Evolutionary conservation across 2,329 filamentous ascomycete genomes (phyloP), one percentile per base, ranked within the genome.

Genomic region (Colletotrichum cuscutae): DNA sequence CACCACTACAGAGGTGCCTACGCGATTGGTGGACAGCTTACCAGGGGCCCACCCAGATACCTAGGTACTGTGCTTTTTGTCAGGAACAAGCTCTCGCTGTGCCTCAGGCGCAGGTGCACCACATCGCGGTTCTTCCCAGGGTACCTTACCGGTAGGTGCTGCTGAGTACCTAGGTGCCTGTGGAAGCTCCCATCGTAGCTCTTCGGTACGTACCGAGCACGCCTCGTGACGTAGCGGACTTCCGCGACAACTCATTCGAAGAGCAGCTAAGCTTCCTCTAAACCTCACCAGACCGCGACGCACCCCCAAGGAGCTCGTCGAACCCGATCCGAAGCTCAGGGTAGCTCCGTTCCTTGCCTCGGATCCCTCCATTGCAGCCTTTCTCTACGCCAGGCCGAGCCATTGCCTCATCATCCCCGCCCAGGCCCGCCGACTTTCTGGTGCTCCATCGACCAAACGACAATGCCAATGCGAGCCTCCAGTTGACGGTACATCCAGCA

Each of bases 401-500:
- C n/a, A 24, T n/a, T 22, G 49, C 49, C 49, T 53, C 49, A n/a
- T 76, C 0, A 72, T n/a, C 52, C 15, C 22, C 24, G 15, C 3
- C 61, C 24, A 19, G 54, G 53, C 22, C 58, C 42, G 46, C 66
- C 46, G n/a, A 35, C 37, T 8, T 19, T n/a, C 54, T 19, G 32
- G 32, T 35, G 12, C 22, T 24, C 26, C 28, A 60, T 22, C 37
- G 28, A 24, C 66, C 35, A 68, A 57, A 46, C 70, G 46, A 62
- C 66, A 49, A 73, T 75, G 70, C 57, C 58, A 56, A 26, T 68
- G 54, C 59, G 5, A 53, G 61, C 46, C 37, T 56, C 37, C 22
- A 54, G 62, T 62, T 64, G 68, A 57, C 66, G 69, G 70, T 65
- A 75, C 71, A 73, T 73, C 75, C 77, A 79, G 81, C 76, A 79